Base-by-base conservation (phyloP, 108 stramenopile genomes). In the Pseudonitzschia multistriata region DNA sequence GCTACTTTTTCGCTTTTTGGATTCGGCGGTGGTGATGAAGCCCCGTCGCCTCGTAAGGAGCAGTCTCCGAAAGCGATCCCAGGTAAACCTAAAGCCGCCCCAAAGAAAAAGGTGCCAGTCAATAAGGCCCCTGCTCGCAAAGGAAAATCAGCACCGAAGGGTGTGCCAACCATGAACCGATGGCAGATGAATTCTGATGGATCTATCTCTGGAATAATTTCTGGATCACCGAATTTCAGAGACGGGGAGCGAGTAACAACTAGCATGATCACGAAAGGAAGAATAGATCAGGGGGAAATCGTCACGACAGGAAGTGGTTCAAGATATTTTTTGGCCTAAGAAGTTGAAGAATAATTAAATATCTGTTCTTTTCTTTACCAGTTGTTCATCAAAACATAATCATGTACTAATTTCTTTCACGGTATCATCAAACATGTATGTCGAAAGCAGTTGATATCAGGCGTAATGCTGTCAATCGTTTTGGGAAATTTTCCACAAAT, bases 271-370 rank as follows among this genome's bases (percentile, higher is more conserved):
- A 61, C 62, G 34, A 80, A 75, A 22, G 88, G 88, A 37, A 82
- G 52, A 29, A 62, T 88, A 49, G 79, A 71, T 22, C 56, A 74
- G n/a, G 81, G 85, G 13, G 75, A 78, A 60, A 81, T 84, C 0
- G 89, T 93, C 8, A 76, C 75, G 53, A 93, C 92, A 42, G 89
- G 88, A 27, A 81, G 79, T 68, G 92, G 92, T 14, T 87, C 85
- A 1, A 70, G 55, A 45, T 93, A 93, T 68, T 90, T 80, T 67
- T 78, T 93, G 39, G 64, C 66, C 4, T 67, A 75, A n/a, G n/a
- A n/a, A n/a, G n/a, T n/a, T n/a, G n/a, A n/a, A n/a, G n/a, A n/a
- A n/a, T n/a, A n/a, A n/a, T n/a, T n/a, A n/a, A n/a, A n/a, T n/a
- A n/a, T n/a, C n/a, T n/a, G n/a, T n/a, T n/a, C n/a, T n/a, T n/a